Conservation (phyloP, 139 green algal species). For the Dunaliella primolecta region DNA sequence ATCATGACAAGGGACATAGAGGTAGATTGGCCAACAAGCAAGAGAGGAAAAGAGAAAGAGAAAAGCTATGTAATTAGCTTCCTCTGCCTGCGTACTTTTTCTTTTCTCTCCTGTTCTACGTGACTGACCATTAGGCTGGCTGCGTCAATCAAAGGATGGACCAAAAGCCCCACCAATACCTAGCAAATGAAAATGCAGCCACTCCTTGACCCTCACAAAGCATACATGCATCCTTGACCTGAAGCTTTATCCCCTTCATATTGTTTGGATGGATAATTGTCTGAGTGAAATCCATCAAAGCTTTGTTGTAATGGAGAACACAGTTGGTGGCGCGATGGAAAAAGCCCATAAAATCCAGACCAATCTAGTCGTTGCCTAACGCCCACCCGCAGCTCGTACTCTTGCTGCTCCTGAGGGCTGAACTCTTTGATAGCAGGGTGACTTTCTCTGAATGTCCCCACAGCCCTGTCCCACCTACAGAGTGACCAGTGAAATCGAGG, state of each 20-base stretch:
- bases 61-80: too few relatives aligned
- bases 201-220: too few relatives aligned
- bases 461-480: constrained; percentile 12
- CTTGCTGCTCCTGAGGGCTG: constrained; percentile 5
- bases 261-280: neutral
- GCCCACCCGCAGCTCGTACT: constrained; percentile 10
- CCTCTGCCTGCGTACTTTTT: too few relatives aligned
- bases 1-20: too few relatives aligned
- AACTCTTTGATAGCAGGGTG: constrained; percentile 16
- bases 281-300: neutral
- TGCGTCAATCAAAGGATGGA: too few relatives aligned
- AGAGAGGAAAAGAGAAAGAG: too few relatives aligned
- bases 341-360: neutral
- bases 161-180: too few relatives aligned
- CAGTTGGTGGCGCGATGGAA: neutral
- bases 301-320: neutral
- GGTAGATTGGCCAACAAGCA: too few relatives aligned
- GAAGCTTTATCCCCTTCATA: neutral
- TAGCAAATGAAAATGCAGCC: too few relatives aligned
- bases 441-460: neutral
- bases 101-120: too few relatives aligned
- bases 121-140: too few relatives aligned
- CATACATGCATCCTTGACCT: neutral
- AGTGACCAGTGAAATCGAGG: neutral
- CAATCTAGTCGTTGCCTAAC: too few relatives aligned